phyloP scores from a whole-genome alignment of 1,284 basidiomycete genomes.

The Cryptococcus sp. region DNA sequence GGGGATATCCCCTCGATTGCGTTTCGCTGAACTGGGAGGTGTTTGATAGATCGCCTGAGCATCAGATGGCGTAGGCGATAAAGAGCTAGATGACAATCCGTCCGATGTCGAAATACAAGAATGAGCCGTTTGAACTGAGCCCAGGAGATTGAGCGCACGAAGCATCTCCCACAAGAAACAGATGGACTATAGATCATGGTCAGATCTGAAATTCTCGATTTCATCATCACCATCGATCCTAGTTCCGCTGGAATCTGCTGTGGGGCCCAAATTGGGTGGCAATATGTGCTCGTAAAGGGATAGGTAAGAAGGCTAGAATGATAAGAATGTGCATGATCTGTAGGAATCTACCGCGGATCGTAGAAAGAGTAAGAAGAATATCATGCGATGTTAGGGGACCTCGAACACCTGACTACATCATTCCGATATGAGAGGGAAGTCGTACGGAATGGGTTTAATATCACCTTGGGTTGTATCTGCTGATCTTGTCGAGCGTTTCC shows the following conservation, averaged over 20 bases:
- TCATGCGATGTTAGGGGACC: too few relatives aligned
- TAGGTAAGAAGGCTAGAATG: background rate
- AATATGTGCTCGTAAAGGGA: background rate
- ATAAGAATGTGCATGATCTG: background rate
- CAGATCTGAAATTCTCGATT: background rate
- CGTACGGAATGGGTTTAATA: too few relatives aligned
- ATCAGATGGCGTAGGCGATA: background rate
- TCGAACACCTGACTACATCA: too few relatives aligned
- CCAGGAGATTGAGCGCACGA: background rate
- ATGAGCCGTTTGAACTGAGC: background rate
- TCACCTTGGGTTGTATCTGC: background rate
- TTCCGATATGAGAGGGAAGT: too few relatives aligned
- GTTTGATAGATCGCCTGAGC: conserved; percentile 1
- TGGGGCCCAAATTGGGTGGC: background rate
- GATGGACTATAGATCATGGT: background rate
- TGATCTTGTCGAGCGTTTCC: too few relatives aligned
- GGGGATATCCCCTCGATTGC: background rate
- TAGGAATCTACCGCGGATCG: too few relatives aligned
- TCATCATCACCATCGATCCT: background rate
- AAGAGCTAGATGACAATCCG: background rate
- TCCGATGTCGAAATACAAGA: background rate
- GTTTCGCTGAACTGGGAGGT: background rate
- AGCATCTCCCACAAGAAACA: background rate
- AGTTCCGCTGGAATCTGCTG: background rate
- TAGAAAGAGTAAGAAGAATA: too few relatives aligned